These are phyloP conservation scores for Pseudocercospora fuligena DNA, from an alignment of 2,329 filamentous ascomycete genomes.

Conservation along the genomic window DNA sequence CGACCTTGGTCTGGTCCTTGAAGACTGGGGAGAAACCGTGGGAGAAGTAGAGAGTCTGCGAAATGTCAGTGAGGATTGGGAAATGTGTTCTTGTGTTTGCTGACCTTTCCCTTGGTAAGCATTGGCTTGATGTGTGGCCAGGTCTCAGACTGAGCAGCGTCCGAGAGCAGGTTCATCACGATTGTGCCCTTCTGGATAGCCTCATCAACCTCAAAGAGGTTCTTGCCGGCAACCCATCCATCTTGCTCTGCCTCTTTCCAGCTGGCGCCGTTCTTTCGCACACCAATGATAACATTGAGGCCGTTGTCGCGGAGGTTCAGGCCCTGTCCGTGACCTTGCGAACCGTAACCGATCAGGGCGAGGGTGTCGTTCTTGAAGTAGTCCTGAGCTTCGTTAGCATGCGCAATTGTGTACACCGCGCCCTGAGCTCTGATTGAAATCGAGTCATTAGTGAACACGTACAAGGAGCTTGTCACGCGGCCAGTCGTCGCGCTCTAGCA, in stretches of 20 bases:
- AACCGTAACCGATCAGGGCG: constrained; percentile 97
- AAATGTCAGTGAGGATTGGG: constrained; percentile 30
- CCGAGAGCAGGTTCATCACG: constrained; percentile 98
- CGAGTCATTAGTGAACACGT: constrained; percentile 45
- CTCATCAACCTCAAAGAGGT: constrained; percentile 97
- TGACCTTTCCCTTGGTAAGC: constrained; percentile 96
- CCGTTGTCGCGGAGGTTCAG: constrained; percentile 99
- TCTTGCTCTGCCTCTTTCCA: constrained; percentile 98
- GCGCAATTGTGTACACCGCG: neutral
- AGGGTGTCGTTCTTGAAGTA: constrained; percentile 99
- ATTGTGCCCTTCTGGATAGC: constrained; percentile 92
- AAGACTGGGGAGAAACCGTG: constrained; percentile 99
- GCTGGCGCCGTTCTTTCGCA: constrained; percentile 96
- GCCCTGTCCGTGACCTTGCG: constrained; percentile 97
- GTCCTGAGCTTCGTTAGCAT: constrained; percentile 64
- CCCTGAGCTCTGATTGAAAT: constrained; percentile 16
- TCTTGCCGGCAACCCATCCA: constrained; percentile 97
- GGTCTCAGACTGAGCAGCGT: constrained; percentile 97
- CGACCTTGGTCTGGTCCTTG: constrained; percentile 99
- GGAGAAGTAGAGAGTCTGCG: constrained; percentile 97
- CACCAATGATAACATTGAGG: constrained; percentile 97
- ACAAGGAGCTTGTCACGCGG: constrained; percentile 96
- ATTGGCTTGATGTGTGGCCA: constrained; percentile 98
- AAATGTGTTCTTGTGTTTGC: constrained; percentile 34
- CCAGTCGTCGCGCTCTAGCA: constrained; percentile 93